Base-by-base conservation (phyloP, 1,139 yeast genomes). In the Taiozyma sp. region DNA sequence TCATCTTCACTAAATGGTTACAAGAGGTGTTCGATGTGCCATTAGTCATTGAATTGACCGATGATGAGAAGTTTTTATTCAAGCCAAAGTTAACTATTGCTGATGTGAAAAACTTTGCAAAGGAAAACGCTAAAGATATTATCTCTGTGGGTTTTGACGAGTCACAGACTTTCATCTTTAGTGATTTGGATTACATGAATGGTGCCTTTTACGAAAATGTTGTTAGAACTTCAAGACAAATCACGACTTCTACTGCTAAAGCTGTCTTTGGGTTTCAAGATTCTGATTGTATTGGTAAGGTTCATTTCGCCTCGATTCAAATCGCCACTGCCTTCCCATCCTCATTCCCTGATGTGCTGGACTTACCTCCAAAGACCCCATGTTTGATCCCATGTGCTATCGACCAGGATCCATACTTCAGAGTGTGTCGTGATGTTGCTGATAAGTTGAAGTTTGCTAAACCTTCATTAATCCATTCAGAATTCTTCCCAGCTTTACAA, bases 311-410 rank as follows among this genome's bases (percentile, higher is more conserved):
- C 28, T 87, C 96, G 49, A 82, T 95, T 62, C 99, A 95, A 74
- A 93, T 95, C 62, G 88, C 98, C 30, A 83, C 98, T 21, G 95
- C 97, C 3, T 91, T 95, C 75, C 95, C 97, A 53, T 86, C 93
- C 46, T 88, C 97, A 14, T 95, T 88, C 79, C 99, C 99, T 3
- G 96, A 86, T 59, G 86, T 95, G 32, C 80, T 95, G 62, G 97
- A 89, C 11, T 72, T 85, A 62, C 90, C 90, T 47, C 75, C 85
- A 46, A 85, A 86, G 69, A 91, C 97, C 2, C 99, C 97, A 53
- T 88, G 97, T 71, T 76, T 95, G 69, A 95, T 95, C 69, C 99
- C 99, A 41, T 95, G 99, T 77, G 99, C 99, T 45, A 95, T 95
- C 68, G 99, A 95, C 68, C 97, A 91, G 74, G 99, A 95, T 69